Percentiles rank a stretch among this genome's conserved stretches.
Evolutionary conservation across 108 stramenopile species (phyloP).

Genomic region (Halocafeteria seosinensis): DNA sequence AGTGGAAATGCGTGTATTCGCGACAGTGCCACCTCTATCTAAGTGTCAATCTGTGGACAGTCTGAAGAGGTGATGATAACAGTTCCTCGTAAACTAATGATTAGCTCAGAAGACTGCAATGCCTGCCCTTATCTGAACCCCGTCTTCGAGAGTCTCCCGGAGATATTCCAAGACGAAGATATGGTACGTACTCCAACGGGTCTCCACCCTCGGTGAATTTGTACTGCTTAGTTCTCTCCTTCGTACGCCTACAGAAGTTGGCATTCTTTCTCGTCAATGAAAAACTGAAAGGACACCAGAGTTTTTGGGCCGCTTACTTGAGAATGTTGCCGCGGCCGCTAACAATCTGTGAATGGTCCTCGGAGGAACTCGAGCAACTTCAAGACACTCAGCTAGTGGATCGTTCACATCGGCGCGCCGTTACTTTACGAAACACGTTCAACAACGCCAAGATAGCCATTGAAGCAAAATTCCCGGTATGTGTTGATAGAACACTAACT

Average conservation of each 20-base stretch:
- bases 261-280: slow-evolving; percentile 37
- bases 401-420: slow-evolving; percentile 1
- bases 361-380: slow-evolving; percentile 12
- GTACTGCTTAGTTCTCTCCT: no score
- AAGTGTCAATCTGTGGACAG: background rate
- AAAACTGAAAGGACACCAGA: slow-evolving; percentile 14
- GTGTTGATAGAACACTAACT: slow-evolving; percentile 4
- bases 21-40: background rate
- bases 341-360: slow-evolving; percentile 20
- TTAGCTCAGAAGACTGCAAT: slow-evolving; percentile 7
- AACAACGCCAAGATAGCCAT: background rate
- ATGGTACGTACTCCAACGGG: no score
- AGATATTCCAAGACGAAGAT: slow-evolving; percentile 27
- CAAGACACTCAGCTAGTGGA: slow-evolving; percentile 22
- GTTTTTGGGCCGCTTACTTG: slow-evolving; percentile 39
- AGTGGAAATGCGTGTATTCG: background rate
- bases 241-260: no score
- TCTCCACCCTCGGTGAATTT: no score
- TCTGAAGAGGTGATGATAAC: slow-evolving; percentile 11
- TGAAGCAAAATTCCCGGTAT: background rate
- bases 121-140: background rate
- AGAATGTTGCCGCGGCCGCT: slow-evolving; percentile 24
- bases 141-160: background rate
- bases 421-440: slow-evolving; percentile 9
- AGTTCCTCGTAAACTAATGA: slow-evolving; percentile 13